phyloP scores from a whole-genome alignment of 2,329 filamentous ascomycete genomes.

The Chaetomium sp. region DNA sequence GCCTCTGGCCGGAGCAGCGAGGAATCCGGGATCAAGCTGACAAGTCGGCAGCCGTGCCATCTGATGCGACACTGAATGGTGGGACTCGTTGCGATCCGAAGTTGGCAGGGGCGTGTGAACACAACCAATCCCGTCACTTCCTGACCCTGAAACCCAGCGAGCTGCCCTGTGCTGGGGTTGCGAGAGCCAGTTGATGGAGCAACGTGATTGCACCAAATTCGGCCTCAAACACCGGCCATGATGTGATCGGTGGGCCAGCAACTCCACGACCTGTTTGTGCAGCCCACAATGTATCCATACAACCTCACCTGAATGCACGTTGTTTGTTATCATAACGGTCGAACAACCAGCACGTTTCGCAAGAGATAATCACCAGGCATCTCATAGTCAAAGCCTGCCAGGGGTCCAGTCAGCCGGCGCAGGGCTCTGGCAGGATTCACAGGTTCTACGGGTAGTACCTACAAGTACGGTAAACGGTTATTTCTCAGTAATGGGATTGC shows the following conservation, averaged over 20 bases:
- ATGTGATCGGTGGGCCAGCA: background rate
- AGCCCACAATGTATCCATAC: background rate
- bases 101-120: constrained; percentile 5
- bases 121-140: constrained; percentile 1
- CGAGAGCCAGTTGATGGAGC: constrained; percentile 20
- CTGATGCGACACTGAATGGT: constrained; percentile 10
- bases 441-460: too few species aligned
- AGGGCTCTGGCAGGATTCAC: too few species aligned
- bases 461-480: too few species aligned
- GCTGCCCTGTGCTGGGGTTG: background rate
- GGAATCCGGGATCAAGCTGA: background rate
- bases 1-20: background rate
- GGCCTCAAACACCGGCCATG: background rate
- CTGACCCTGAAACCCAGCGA: constrained; percentile 20
- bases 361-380: background rate
- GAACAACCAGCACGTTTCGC: background rate
- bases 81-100: constrained; percentile 4
- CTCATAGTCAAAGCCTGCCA: background rate
- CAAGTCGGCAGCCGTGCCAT: background rate
- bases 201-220: constrained; percentile 21
- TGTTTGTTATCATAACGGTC: background rate
- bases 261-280: background rate
- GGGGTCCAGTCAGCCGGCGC: too few species aligned
- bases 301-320: background rate
- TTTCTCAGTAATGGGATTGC: too few species aligned